Base-by-base conservation (phyloP, 176 grass and related monocot species). In the Paspalum notatum region DNA sequence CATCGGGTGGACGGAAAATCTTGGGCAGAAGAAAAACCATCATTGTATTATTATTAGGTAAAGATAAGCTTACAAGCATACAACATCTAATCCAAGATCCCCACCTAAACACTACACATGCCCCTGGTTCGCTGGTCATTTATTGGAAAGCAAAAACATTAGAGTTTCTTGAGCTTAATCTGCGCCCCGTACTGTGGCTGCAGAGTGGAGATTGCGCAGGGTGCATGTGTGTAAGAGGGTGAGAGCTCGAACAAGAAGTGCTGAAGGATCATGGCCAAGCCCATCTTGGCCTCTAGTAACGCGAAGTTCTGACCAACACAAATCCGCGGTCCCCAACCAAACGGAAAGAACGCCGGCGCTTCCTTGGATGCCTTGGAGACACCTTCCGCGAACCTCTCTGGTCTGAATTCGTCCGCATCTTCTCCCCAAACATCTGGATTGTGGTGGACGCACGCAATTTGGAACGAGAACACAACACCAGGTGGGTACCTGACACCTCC, bases 281-380 rank as follows among this genome's bases (percentile, higher is more conserved):
- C 87, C 24, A 91, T 85, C 90, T 95, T 92, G 41, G 93, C 90
- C 75, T 95, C 93, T 0, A 92, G 55, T 85, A 95, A 4, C 2
- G 87, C 84, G 42, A 95, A 95, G 72, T 81, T 95, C 48, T 95
- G 93, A 4, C 90, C 87, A 5, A 88, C 65, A 21, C 90, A 90
- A 6, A 86, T 84, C 45, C 71, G 52, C 1, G 90, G 82, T 0
- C 90, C 93, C 74, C 93, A 68, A 3, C 93, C 85, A 17, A 92
- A 95, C 0, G 87, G 84, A 38, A 95, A 80, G 68, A 87, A 87
- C 0, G 86, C 84, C 4, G 62, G 47, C 8, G 62, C 59, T 5
- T 80, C 81, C 37, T 83, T 85, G 32, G 90, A 92, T 18, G 90
- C 93, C 62, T 80, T 87, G 27, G 74, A 87, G n/a, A 92, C 59